phyloP scores from a whole-genome alignment of 2,329 filamentous ascomycete species.

The Xylaria digitata region DNA sequence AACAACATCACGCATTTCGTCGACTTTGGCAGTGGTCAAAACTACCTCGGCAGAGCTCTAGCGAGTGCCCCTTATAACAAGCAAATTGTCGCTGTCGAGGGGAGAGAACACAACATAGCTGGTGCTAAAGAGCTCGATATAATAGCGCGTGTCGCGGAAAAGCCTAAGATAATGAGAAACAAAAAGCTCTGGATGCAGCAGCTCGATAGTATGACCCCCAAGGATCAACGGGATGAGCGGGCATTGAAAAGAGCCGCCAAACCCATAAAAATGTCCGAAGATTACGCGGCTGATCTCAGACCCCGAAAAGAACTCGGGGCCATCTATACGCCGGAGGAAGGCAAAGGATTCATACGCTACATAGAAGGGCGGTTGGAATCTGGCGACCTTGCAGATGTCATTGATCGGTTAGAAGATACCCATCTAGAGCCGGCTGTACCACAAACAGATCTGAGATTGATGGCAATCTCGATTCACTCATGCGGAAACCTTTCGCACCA shows the following conservation, averaged over 20 bases:
- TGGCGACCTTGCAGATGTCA: constrained; percentile 69
- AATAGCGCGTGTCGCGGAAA: constrained; percentile 79
- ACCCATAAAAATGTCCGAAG: constrained; percentile 47
- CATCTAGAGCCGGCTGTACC: constrained; percentile 39
- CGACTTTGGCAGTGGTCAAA: constrained; percentile 96
- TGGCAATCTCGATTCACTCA: constrained; percentile 96
- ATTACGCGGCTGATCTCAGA: constrained; percentile 60
- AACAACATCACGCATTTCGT: constrained; percentile 83
- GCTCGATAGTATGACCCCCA: constrained; percentile 57
- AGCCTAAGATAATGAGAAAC: constrained; percentile 79
- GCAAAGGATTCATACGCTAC: constrained; percentile 79
- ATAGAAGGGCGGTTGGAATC: constrained; percentile 79
- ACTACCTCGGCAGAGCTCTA: constrained; percentile 90
- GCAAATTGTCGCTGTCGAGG: constrained; percentile 91
- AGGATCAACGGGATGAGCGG: constrained; percentile 57
- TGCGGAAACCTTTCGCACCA: constrained; percentile 98
- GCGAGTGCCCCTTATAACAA: constrained; percentile 87
- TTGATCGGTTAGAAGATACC: constrained; percentile 48
- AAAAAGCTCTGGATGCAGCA: constrained; percentile 79
- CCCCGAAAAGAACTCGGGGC: constrained; percentile 62
- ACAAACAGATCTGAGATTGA: constrained; percentile 64
- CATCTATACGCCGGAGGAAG: constrained; percentile 67
- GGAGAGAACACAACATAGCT: constrained; percentile 84
- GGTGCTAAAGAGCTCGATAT: constrained; percentile 88
- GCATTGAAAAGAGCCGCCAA: constrained; percentile 52